Base-by-base conservation (phyloP, 768 basidiomycete species). In the Coprinellus micaceus region DNA sequence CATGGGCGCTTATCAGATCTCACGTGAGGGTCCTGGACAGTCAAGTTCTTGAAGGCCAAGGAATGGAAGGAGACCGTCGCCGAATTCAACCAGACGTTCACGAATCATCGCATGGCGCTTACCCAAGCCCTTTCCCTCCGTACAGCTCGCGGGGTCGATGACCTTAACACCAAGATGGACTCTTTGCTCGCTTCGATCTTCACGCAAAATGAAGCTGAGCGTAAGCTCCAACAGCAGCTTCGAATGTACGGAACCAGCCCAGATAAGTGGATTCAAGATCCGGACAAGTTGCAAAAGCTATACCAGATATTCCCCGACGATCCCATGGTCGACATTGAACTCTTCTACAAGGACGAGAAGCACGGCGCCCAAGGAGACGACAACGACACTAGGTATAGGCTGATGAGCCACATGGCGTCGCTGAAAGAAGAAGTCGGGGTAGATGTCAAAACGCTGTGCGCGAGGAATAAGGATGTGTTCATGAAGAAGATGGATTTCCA, bases 11-110 rank as follows among this genome's bases (percentile, higher is more conserved):
- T 26, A 24, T 54, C 30, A 37, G 24, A 28, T 28, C 3, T 19
- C 30, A 52, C 19, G 4, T 36, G 15, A 22, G 13, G 45, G 13
- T 29, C n/a, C 2, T 22, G 17, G 4, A 17, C 43, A 64, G 64
- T 60, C 22, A 63, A 63, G 41, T 63, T 64, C 46, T 58, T 58
- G 46, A 64, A 63, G 53, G 40, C 65, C 17, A 53, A 59, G 12
- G 65, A 64, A 6, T 66, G 65, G 63, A 64, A 64, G 26, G 45
- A 58, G 6, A 29, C 60, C 9, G 59, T 66, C 10, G 30, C 58
- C 19, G 62, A 48, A 2, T 61, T 63, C 52, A 52, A 58, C 22
- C 19, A 53, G 15, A 56, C 51, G 19, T 66, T 64, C 50, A 58
- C 60, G 21, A 28, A 53, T 21, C 56, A 60, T 22, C 60, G 61